Evolutionary conservation across 2,329 filamentous ascomycete species (phyloP), one percentile per base, ranked within the genome.

Genomic region (Fusarium sublunatum): DNA sequence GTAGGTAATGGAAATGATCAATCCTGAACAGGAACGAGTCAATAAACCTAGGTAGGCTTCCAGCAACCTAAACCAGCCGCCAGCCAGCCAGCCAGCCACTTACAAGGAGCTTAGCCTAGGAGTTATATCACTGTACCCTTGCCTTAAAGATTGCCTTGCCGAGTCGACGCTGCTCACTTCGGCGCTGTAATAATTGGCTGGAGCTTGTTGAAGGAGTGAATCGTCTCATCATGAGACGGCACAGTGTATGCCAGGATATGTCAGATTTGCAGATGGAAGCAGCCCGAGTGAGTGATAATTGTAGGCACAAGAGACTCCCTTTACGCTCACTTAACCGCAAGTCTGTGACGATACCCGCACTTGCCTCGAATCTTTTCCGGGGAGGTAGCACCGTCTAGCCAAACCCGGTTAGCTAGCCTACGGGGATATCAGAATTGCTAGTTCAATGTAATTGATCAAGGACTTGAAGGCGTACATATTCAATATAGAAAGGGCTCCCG

Each of bases 141-240:
- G 61, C 36, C 53, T 53, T 34, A 35, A 28, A 47, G 46, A n/a
- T 39, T n/a, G 25, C 54, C 47, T 47, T 49, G 53, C 46, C 26
- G 29, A 51, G 51, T 48, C 44, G 34, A 48, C 31, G 25, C 51
- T 65, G 42, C 48, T 53, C 52, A 49, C 61, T 65, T 46, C 35
- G 45, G 26, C 43, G 57, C 61, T 58, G 57, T 40, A 41, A 53
- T 58, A 48, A 52, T 53, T 53, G 47, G 46, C 35, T 53, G 41
- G 46, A 22, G 36, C 34, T 47, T 42, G 9, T 48, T 47, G 43
- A 63, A 65, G 56, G 53, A 56, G 62, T 62, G 47, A 65, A 65
- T 51, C 39, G 34, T 63, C 43, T 45, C 61, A 65, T 59, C 58
- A 63, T 65, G 62, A 47, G 62, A 65, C 44, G 50, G 46, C 36